Base-by-base conservation (phyloP, 768 basidiomycete species). In the Lentinula guzmanii region DNA sequence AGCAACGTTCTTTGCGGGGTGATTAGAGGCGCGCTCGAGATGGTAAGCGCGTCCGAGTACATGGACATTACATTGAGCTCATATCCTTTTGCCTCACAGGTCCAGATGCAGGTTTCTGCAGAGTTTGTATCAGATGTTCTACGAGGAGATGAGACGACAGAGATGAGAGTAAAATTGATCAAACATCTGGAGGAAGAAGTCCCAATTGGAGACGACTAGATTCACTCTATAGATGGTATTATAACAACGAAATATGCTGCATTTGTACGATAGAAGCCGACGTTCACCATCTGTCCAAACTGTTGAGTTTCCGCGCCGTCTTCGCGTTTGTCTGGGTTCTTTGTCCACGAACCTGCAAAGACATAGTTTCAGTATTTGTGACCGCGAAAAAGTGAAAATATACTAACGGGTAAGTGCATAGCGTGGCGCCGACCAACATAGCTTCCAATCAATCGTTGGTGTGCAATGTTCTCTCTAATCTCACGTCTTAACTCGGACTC, bases 1-100 rank as follows among this genome's bases (percentile, higher is more conserved):
- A 95, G 92, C 74, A 98, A 98, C 73, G 89, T 98, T 46, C 77
- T 97, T 1, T 96, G 95, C 68, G 97, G 97, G 4, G 96, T 98
- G 7, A 73, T 98, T 53, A 79, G 95, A 57, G 97, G 97, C 3
- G 86, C 95, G 39, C 72, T 99, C 55, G 97, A 99, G 77, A 98
- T 99, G 97, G 97, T 97, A 68, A 63, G 82, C 73, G 21, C 46
- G 8, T 48, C 5, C 7, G 28, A 48, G 18, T 24, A 9, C 1
- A 13, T 41, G n/a, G 35, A 37, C 52, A 31, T 31, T 48, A 41
- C 18, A 54, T 61, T n/a, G 15, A 35, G 51, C 39, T n/a, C 34
- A 11, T 13, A 48, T 55, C 37, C 8, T 65, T 69, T 52, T 63
- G 52, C 53, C 52, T 66, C 52, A 51, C 71, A 98, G 96, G 87